Evolutionary conservation across 371 early-diverging fungal species (phyloP).

Genomic region (Batkoa obscura): DNA sequence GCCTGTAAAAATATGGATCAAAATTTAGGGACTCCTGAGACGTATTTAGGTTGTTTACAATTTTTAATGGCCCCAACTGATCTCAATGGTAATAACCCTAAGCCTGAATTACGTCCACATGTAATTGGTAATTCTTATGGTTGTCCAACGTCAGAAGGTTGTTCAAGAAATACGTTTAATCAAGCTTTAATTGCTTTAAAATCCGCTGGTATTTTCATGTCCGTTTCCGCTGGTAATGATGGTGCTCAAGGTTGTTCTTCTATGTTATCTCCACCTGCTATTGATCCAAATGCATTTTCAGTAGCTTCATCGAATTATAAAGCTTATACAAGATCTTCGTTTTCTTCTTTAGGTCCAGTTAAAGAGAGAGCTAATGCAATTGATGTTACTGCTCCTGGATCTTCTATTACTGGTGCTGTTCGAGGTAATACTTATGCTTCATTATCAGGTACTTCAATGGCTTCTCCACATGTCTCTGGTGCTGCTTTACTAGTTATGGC

Average conservation of each 20-base stretch:
- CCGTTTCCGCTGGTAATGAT: neutral
- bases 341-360: neutral
- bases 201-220: neutral
- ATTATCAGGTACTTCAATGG: constrained; percentile 36
- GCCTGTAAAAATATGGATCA: constrained; percentile 1
- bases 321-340: neutral
- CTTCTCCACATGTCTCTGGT: constrained; percentile 61
- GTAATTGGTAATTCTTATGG: neutral
- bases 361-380: neutral
- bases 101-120: neutral
- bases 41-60: neutral
- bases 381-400: constrained; percentile 14
- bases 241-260: neutral
- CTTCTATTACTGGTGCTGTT: constrained; percentile 17
- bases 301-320: neutral
- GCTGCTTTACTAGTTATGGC: constrained; percentile 18
- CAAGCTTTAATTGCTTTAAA: neutral
- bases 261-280: neutral
- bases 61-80: neutral
- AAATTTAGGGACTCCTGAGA: neutral
- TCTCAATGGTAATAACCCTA: neutral
- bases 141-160: neutral
- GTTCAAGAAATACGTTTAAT: neutral
- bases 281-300: neutral
- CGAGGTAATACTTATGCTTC: neutral